phyloP scores from a whole-genome alignment of 371 early-diverging fungal genomes.

The Mortierella sp. region DNA sequence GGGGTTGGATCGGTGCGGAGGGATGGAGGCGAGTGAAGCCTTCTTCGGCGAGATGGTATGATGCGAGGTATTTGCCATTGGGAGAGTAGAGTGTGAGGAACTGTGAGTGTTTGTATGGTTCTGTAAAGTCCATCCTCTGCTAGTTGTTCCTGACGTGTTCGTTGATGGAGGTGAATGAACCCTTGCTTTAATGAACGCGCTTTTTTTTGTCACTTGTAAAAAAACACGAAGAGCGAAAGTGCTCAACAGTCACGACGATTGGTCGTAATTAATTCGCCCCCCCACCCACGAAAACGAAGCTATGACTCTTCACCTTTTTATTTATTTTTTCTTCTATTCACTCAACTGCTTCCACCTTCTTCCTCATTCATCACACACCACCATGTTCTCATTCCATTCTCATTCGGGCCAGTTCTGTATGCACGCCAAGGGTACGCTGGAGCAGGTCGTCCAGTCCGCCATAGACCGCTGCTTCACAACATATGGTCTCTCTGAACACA shows the following conservation, averaged over 20 bases:
- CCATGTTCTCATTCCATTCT: constrained; percentile 81
- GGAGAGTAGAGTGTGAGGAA: constrained; percentile 54
- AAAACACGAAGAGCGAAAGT: neutral
- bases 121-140: constrained; percentile 49
- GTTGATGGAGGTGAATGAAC: too few relatives aligned
- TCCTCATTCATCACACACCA: constrained; percentile 57
- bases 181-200: neutral
- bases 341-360: neutral
- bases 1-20: constrained; percentile 40
- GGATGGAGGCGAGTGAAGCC: constrained; percentile 51
- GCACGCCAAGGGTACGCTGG: constrained; percentile 85
- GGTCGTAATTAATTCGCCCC: neutral
- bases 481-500: constrained; percentile 88
- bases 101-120: constrained; percentile 48
- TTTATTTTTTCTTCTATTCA: neutral
- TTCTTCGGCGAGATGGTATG: constrained; percentile 54
- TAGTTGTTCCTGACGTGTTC: neutral
- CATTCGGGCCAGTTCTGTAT: constrained; percentile 91
- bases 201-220: too few relatives aligned
- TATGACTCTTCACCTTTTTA: neutral
- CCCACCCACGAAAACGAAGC: neutral
- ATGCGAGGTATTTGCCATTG: constrained; percentile 55
- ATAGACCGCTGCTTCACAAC: constrained; percentile 72
- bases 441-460: constrained; percentile 81
- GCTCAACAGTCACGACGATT: neutral